A percentile compares a stretch with the other conserved stretches of the same genome.
Conservation (phyloP, 2,329 filamentous ascomycete species). For the Helotiales sp. region DNA sequence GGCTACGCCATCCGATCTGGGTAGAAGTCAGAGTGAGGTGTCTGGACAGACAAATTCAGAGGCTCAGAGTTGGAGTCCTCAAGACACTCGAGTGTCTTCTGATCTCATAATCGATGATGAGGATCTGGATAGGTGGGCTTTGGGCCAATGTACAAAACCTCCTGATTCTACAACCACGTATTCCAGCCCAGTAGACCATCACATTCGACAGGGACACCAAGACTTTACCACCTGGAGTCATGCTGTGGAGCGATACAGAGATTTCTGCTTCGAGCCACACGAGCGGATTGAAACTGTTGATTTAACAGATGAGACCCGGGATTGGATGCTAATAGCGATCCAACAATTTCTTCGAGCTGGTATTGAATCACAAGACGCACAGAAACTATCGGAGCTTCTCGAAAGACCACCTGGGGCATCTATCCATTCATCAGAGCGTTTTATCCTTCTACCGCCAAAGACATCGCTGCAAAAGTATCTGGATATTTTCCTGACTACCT, state of each 20-base stretch:
- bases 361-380: neutral
- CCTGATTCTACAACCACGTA: neutral
- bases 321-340: neutral
- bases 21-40: neutral
- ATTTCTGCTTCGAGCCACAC: neutral
- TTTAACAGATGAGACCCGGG: neutral
- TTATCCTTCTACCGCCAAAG: neutral
- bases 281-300: neutral
- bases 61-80: neutral
- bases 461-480: neutral
- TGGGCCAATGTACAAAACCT: neutral
- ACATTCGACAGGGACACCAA: neutral
- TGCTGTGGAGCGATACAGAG: neutral
- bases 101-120: neutral
- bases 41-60: neutral
- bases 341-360: neutral
- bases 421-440: neutral
- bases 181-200: neutral
- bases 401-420: neutral
- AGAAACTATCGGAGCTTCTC: neutral
- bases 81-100: neutral
- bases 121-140: neutral
- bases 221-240: neutral
- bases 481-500: neutral
- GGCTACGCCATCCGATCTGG: neutral